These are phyloP conservation scores for Apostasia ramifera DNA, from an alignment of 106 monocot genomes.

Conservation along the genomic window DNA sequence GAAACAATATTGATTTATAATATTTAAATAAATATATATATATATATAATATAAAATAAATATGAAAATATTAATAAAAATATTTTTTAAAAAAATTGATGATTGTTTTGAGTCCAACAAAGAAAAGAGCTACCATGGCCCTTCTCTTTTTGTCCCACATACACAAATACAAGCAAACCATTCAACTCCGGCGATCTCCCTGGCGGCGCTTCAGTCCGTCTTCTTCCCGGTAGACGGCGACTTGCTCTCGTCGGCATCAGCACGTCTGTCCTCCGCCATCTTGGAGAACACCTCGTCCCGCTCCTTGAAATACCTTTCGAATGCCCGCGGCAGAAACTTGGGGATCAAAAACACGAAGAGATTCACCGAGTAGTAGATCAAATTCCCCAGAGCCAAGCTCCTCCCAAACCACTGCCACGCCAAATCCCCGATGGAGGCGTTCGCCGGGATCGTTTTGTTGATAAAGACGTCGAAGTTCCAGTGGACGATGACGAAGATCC, in stretches of 20 bases:
- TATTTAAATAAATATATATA: too few relatives aligned
- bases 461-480: slow-evolving; percentile 68
- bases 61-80: too few relatives aligned
- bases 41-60: too few relatives aligned
- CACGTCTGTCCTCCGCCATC: slow-evolving; percentile 39
- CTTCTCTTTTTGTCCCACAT: too few relatives aligned
- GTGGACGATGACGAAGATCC: slow-evolving; percentile 67
- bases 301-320: slow-evolving; percentile 78
- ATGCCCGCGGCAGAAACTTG: slow-evolving; percentile 67
- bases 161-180: too few relatives aligned
- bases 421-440: slow-evolving; percentile 38
- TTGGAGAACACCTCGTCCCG: slow-evolving; percentile 40
- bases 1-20: too few relatives aligned
- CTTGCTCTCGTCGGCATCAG: neutral
- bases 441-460: slow-evolving; percentile 38
- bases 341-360: slow-evolving; percentile 80
- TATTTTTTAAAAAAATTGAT: too few relatives aligned
- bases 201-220: neutral
- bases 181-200: too few relatives aligned
- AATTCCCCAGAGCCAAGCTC: slow-evolving; percentile 47
- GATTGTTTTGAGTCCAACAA: too few relatives aligned
- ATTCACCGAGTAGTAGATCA: slow-evolving; percentile 81
- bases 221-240: slow-evolving; percentile 14
- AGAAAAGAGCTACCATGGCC: too few relatives aligned
- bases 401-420: slow-evolving; percentile 89